A percentile compares a stretch with the other conserved stretches of the same genome.
Conservation (phyloP, 352 stramenopile species). For the Phytophthora uliginosa region DNA sequence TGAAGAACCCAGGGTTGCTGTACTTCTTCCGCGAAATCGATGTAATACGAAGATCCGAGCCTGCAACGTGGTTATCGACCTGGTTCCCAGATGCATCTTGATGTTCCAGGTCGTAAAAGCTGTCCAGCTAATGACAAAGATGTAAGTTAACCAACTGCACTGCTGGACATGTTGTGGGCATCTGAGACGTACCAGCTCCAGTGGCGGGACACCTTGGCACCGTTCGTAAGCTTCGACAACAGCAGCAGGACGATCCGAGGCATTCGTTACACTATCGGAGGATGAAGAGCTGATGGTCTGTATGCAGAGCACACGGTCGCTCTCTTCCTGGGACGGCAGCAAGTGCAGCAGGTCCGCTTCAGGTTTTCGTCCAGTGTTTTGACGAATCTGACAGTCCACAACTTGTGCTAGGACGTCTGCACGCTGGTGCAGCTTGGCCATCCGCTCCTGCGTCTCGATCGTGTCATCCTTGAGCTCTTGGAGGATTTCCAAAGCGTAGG, state of each 20-base stretch:
- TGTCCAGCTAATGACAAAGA: slow-evolving; percentile 39
- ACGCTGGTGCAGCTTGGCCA: slow-evolving; percentile 41
- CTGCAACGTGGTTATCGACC: not conserved
- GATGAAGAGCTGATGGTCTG: slow-evolving; percentile 36
- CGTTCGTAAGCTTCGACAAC: slow-evolving; percentile 41
- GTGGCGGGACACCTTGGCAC: slow-evolving; percentile 51
- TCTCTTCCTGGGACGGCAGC: slow-evolving; percentile 32
- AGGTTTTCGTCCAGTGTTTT: not conserved
- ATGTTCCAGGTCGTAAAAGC: slow-evolving; percentile 35
- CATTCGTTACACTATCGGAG: no score
- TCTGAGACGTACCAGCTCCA: slow-evolving; percentile 48
- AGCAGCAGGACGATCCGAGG: slow-evolving; percentile 16
- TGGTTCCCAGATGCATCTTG: slow-evolving; percentile 2
- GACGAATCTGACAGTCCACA: slow-evolving; percentile 32
- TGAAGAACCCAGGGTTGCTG: slow-evolving; percentile 67
- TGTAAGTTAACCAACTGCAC: not conserved
- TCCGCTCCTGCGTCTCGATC: slow-evolving; percentile 33
- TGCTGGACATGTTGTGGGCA: not conserved
- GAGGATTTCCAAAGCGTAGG: slow-evolving; percentile 64
- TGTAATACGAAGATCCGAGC: not conserved
- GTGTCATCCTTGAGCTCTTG: slow-evolving; percentile 56
- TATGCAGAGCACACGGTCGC: slow-evolving; percentile 28
- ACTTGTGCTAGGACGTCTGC: slow-evolving; percentile 41
- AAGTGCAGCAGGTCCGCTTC: slow-evolving; percentile 14
- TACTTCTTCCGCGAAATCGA: slow-evolving; percentile 61